These are phyloP conservation scores for Nothophytophthora sp. DNA, from an alignment of 352 stramenopile species.

Conservation along the genomic window DNA sequence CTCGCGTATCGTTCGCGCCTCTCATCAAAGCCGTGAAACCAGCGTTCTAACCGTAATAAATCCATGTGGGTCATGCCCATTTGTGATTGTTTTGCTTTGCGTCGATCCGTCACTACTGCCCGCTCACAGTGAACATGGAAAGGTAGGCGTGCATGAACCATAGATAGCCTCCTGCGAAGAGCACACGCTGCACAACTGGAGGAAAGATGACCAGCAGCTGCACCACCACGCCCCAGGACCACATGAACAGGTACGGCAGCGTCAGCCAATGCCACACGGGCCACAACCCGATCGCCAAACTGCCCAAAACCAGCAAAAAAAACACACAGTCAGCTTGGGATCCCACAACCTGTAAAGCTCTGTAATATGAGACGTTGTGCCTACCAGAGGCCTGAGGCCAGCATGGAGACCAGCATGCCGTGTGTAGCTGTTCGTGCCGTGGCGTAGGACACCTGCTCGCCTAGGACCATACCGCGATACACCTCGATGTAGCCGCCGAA, in stretches of 20 bases:
- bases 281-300: conserved; percentile 75
- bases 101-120: too few relatives aligned
- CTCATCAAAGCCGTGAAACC: too few relatives aligned
- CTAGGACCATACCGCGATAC: conserved; percentile 56
- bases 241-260: conserved; percentile 80
- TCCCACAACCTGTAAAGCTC: too few relatives aligned
- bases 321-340: too few relatives aligned
- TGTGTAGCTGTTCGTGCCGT: conserved; percentile 67
- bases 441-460: conserved; percentile 66
- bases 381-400: conserved; percentile 57
- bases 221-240: conserved; percentile 79
- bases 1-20: too few relatives aligned
- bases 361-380: too few relatives aligned
- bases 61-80: not conserved
- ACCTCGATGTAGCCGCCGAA: conserved; percentile 76
- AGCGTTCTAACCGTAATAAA: not conserved
- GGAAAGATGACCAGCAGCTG: conserved; percentile 69
- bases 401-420: conserved; percentile 61
- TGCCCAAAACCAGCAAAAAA: conserved; percentile 15
- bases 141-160: conserved; percentile 83
- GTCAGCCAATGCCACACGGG: conserved; percentile 78
- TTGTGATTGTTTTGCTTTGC: too few relatives aligned
- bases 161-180: conserved; percentile 59
- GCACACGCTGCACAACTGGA: conserved; percentile 53
- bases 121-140: conserved; percentile 25